Base-by-base conservation (phyloP, 1,139 yeast species). In the Debaryomyces psychrophilus region DNA sequence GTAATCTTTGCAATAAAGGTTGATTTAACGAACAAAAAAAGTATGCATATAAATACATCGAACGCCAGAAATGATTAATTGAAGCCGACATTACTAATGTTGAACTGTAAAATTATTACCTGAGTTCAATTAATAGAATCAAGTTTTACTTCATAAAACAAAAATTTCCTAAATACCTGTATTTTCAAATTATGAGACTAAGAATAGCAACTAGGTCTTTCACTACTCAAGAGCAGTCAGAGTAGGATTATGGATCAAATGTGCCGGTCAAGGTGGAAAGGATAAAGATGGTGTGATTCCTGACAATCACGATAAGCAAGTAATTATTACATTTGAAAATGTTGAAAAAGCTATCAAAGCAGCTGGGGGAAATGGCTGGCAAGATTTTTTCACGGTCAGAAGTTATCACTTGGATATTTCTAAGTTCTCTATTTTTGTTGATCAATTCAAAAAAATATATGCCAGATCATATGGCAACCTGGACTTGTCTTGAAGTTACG, bases 211-310 rank as follows among this genome's bases (percentile, higher is more conserved):
- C 14, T 5, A 7, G 28, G 11, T 2, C 1, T 37, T 20, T 20
- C 31, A 37, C 26, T 47, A 47, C 31, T 43, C 49, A 8, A 45
- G 44, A 37, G 46, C 47, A 18, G 49, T 45, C 5, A 42, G 38
- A 33, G 36, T 43, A 25, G 50, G 50, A 4, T 43, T 45, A 12
- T 42, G 31, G 27, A 44, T 47, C 29, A 42, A 44, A 23, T 42
- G 44, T 31, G 38, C 50, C 3, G 50, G 49, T 6, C 50, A 47
- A 37, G 49, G 50, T 8, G 50, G 50, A 5, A 45, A 49, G 50
- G 50, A 45, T 17, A 25, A 37, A 5, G 42, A 45, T 11, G 50
- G 49, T 15, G 37, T 37, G 8, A 23, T 45, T 6, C 34, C 41
- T 15, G 37, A 26, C 5, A 44, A 47, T 29, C 33, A 38, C 15